phyloP scores from a whole-genome alignment of 129 eudicot species.

The Sambucus nigra region DNA sequence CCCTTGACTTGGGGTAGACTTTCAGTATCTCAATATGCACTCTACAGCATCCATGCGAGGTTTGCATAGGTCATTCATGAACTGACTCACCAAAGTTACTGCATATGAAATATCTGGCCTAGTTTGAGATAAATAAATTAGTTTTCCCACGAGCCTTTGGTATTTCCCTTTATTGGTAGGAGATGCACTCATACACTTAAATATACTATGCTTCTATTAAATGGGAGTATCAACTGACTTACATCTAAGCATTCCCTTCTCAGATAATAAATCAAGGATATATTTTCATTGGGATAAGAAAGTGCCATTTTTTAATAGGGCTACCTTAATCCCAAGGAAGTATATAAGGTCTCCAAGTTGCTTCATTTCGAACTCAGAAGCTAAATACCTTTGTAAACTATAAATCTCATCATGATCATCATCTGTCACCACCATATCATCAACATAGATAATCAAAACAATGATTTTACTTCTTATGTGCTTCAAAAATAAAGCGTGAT shows the following conservation, averaged over 20 bases:
- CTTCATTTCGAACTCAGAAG: conserved; percentile 9
- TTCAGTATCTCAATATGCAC: too few species aligned
- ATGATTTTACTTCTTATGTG: neutral
- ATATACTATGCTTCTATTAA: too few species aligned
- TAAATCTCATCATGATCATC: neutral
- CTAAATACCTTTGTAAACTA: neutral
- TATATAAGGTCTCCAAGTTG: conserved; percentile 4
- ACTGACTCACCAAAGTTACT: too few species aligned
- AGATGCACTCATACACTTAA: too few species aligned
- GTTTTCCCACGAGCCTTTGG: too few species aligned
- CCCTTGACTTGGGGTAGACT: too few species aligned
- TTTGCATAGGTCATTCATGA: too few species aligned
- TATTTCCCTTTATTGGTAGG: too few species aligned
- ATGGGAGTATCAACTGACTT: too few species aligned
- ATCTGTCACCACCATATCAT: neutral
- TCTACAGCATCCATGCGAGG: too few species aligned
- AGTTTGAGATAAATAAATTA: too few species aligned
- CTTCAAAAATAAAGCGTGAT: conserved; percentile 10
- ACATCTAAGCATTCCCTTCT: neutral
- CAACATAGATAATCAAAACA: neutral
- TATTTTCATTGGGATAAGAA: neutral
- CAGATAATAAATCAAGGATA: conserved; percentile 1
- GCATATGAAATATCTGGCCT: too few species aligned
- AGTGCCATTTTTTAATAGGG: conserved; percentile 2
- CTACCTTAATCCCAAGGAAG: conserved; percentile 5